phyloP scores from a whole-genome alignment of 164 flowering plant genomes.

The Tetracentron sinense region DNA sequence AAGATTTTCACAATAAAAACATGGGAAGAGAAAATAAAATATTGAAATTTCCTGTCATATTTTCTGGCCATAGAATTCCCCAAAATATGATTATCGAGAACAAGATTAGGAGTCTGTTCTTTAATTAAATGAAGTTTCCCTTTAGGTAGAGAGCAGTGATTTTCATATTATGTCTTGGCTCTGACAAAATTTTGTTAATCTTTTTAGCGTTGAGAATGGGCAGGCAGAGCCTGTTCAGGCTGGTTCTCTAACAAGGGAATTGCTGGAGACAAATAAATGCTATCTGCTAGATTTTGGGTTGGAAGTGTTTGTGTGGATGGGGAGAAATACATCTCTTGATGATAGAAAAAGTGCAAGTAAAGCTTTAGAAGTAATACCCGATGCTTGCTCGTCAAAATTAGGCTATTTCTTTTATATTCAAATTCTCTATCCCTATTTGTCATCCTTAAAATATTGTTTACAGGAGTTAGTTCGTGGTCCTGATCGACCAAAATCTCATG shows the following conservation, averaged over 20 bases:
- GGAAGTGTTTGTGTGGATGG: constrained; percentile 95
- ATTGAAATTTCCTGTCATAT: neutral
- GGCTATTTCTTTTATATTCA: neutral
- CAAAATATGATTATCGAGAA: neutral
- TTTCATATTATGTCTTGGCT: constrained; percentile 5
- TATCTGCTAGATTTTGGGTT: constrained; percentile 83
- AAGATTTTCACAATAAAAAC: neutral
- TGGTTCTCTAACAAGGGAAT: constrained; percentile 68
- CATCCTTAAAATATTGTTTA: constrained; percentile 9
- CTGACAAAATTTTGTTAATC: constrained; percentile 17
- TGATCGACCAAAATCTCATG: constrained; percentile 64
- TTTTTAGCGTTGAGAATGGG: constrained; percentile 71
- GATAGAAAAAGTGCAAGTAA: constrained; percentile 81
- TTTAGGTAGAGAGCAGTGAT: neutral
- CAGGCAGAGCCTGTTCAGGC: constrained; percentile 50
- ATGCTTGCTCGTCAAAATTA: constrained; percentile 4
- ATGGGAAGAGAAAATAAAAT: neutral
- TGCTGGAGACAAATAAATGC: constrained; percentile 79
- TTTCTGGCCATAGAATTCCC: neutral
- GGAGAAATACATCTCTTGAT: constrained; percentile 90
- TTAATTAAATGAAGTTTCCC: neutral
- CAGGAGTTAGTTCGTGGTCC: constrained; percentile 66
- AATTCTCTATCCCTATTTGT: constrained; percentile 9
- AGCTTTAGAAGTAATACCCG: constrained; percentile 69
- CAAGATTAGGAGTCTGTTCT: constrained; percentile 1